phyloP scores from a whole-genome alignment of 805 yeast species.

The Jamesozyma piceae region DNA sequence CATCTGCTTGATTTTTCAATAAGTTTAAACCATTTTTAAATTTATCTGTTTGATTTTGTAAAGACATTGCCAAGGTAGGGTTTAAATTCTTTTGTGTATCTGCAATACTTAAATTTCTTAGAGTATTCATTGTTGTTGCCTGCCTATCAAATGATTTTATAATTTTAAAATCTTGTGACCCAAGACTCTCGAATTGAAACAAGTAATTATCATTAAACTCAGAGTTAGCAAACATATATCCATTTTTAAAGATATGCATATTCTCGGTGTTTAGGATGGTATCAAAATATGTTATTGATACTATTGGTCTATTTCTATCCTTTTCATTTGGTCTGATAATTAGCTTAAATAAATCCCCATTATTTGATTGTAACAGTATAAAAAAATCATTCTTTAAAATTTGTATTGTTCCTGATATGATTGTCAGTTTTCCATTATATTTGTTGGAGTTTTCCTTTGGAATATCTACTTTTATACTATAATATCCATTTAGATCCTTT shows the following conservation, averaged over 20 bases:
- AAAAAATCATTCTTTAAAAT: conserved; percentile 54
- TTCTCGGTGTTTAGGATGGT: conserved; percentile 52
- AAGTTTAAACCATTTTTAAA: conserved; percentile 11
- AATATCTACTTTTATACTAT: conserved; percentile 38
- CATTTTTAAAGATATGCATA: conserved; percentile 59
- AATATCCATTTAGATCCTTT: conserved; percentile 34
- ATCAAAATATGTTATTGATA: conserved; percentile 65
- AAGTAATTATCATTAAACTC: conserved; percentile 54
- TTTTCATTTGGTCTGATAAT: conserved; percentile 39
- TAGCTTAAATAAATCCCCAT: conserved; percentile 71
- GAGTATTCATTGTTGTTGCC: conserved; percentile 14
- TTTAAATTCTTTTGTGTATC: conserved; percentile 38
- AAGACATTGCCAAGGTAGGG: conserved; percentile 42
- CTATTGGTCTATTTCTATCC: conserved; percentile 28
- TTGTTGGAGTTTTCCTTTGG: conserved; percentile 39
- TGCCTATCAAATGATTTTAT: conserved; percentile 8
- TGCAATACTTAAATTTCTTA: conserved; percentile 52
- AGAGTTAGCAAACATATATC: conserved; percentile 61
- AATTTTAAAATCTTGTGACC: conserved; percentile 34
- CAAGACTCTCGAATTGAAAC: conserved; percentile 74
- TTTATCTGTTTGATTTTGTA: conserved; percentile 19
- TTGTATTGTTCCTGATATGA: conserved; percentile 57
- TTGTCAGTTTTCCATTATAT: conserved; percentile 21
- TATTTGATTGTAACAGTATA: conserved; percentile 54
- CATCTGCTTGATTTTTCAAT: conserved; percentile 23